Conservation (phyloP, 129 eudicot genomes). For the Cynara cardunculus region DNA sequence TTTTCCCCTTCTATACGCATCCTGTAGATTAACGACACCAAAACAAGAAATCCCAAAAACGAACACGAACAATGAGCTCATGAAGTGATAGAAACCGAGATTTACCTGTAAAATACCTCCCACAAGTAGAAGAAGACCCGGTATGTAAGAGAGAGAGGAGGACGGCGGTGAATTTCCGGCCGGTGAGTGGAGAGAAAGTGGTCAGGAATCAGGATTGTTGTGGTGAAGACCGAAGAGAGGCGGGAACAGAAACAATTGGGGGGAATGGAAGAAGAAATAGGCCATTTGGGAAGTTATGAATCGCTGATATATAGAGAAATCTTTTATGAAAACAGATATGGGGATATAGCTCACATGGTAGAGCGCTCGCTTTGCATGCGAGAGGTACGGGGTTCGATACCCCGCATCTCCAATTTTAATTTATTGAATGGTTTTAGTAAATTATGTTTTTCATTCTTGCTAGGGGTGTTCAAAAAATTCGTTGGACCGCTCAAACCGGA, state of each 20-base stretch:
- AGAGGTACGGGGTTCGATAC: slow-evolving; percentile 83
- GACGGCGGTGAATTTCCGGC: slow-evolving; percentile 9
- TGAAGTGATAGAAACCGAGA: background rate
- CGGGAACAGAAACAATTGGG: slow-evolving; percentile 24
- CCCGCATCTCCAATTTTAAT: slow-evolving; percentile 55
- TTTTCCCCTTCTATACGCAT: background rate
- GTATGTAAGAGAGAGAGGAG: background rate
- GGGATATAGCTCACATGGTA: slow-evolving; percentile 99
- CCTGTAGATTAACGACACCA: background rate
- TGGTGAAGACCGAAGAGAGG: slow-evolving; percentile 10
- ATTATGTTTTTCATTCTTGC: too few species aligned
- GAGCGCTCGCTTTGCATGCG: slow-evolving; percentile 96
- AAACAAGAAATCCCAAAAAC: background rate
- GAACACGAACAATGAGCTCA: background rate
- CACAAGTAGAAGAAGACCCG: background rate
- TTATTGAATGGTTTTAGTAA: too few species aligned
- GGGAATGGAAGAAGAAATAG: background rate
- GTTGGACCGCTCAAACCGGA: too few species aligned
- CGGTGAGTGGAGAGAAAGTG: slow-evolving; percentile 10
- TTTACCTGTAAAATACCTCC: background rate
- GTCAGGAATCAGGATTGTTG: background rate
- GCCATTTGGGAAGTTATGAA: background rate
- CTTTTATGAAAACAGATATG: background rate
- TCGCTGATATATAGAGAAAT: background rate
- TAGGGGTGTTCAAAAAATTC: too few species aligned